Base-by-base conservation (phyloP, 1,284 basidiomycete species). In the Boletus austroedulis region DNA sequence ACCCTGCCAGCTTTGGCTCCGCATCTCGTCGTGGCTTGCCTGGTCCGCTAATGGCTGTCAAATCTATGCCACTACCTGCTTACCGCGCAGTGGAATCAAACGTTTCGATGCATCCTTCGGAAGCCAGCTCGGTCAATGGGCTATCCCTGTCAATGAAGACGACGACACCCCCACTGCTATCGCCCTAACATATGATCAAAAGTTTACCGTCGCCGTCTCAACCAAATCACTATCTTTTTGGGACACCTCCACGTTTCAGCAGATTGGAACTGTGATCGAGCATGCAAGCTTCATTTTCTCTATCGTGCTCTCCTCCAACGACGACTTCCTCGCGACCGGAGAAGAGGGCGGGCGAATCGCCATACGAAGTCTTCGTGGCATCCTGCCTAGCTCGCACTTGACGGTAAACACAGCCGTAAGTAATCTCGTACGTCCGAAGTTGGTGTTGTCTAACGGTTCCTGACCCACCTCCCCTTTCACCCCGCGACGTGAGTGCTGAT, bases 21-120 rank as follows among this genome's bases (percentile, higher is more conserved):
- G 2, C 8, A 9, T n/a, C 3, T 28, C 32, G 5, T n/a, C 34
- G 2, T 7, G 26, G 15, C 24, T 45, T 17, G 40, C 50, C 3
- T 59, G 56, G 58, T 58, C 50, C 0, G 31, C 29, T 4, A 58
- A 55, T 17, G 51, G 58, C 19, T 9, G n/a, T 19, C 43, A 46
- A 28, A n/a, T 60, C 5, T 55, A 36, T 31, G 36, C 43, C 21
- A 47, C 26, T 12, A n/a, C n/a, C n/a, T n/a, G n/a, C n/a, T n/a
- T n/a, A n/a, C n/a, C n/a, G n/a, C 51, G 19, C 17, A 10, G 29
- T 4, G 21, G 31, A 44, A 28, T 4, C 15, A 47, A 47, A 6
- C 6, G 24, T 44, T 60, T 60, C 28, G 49, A 61, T 10, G 29
- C 32, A 1, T 51, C 17, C 5, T 52, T 38, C 0, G 57, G 57